Percentiles rank a stretch among this genome's conserved stretches.
These are phyloP conservation scores for Themeda triandra DNA, from an alignment of 176 grass and related monocot species.

Conservation along the genomic window DNA sequence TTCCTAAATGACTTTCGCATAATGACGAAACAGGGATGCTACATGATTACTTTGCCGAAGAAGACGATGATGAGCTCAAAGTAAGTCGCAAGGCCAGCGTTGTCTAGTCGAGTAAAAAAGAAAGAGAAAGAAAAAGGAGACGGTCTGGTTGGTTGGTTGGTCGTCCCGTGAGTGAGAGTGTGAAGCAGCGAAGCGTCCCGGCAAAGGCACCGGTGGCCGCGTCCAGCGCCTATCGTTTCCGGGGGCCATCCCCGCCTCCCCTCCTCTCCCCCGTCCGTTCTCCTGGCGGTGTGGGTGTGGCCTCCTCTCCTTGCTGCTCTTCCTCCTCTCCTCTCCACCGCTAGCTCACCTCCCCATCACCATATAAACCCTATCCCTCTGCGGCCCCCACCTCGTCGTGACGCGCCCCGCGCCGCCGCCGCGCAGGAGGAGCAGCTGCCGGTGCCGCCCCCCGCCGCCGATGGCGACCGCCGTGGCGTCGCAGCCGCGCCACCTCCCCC, in stretches of 20 bases:
- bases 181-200: neutral
- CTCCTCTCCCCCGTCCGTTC: neutral
- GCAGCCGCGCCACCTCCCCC: slow-evolving; percentile 40
- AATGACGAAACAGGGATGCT: neutral
- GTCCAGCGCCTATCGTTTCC: slow-evolving; percentile 44
- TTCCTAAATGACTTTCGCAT: neutral
- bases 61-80: neutral
- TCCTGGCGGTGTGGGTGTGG: no score
- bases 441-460: neutral
- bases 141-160: neutral
- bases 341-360: slow-evolving; percentile 26
- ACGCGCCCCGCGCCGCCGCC: slow-evolving; percentile 5
- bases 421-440: neutral
- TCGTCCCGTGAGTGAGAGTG: slow-evolving; percentile 6
- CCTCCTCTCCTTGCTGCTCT: neutral
- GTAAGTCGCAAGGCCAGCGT: no score
- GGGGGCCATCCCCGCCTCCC: neutral
- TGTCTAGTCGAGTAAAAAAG: neutral
- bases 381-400: neutral
- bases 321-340: slow-evolving; percentile 35
- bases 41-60: neutral
- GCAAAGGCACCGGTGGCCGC: slow-evolving; percentile 44
- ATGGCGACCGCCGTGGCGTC: slow-evolving; percentile 51
- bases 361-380: slow-evolving; percentile 55
- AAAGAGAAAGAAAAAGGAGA: neutral